phyloP scores from a whole-genome alignment of 306 rosid genomes.

The Herpetospermum pedunculosum region DNA sequence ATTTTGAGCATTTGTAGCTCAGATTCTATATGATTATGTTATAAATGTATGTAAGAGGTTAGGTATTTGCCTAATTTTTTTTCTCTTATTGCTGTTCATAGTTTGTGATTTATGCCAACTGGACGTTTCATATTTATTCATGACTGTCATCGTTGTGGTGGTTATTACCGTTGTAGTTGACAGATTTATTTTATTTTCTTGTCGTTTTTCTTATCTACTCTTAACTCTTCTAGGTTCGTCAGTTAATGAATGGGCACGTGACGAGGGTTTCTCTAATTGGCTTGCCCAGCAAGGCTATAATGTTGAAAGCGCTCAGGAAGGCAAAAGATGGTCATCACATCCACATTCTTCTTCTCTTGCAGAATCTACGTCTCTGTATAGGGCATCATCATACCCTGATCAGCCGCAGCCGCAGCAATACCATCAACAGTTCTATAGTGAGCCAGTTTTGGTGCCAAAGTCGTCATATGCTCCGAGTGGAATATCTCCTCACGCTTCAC shows the following conservation, averaged over 20 bases:
- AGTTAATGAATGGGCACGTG: slow-evolving; percentile 50
- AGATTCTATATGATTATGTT: not conserved
- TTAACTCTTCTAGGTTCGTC: slow-evolving; percentile 40
- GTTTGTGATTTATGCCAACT: not conserved
- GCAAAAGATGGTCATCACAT: slow-evolving; percentile 59
- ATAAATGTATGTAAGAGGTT: not conserved
- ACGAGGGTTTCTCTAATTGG: slow-evolving; percentile 34
- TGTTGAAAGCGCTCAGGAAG: slow-evolving; percentile 31
- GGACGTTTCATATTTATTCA: not conserved
- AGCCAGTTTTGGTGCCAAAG: slow-evolving; percentile 50
- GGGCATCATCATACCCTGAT: slow-evolving; percentile 88
- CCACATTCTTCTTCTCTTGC: slow-evolving; percentile 35
- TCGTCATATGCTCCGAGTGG: slow-evolving; percentile 44
- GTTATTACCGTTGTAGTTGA: not conserved
- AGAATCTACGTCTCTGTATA: slow-evolving; percentile 53
- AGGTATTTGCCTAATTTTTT: not conserved
- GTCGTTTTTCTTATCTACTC: not conserved
- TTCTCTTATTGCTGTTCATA: not conserved
- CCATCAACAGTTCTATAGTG: slow-evolving; percentile 51
- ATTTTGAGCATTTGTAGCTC: not conserved
- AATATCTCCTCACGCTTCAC: slow-evolving; percentile 39
- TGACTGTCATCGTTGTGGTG: not conserved
- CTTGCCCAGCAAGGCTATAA: slow-evolving; percentile 34
- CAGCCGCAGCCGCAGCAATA: slow-evolving; percentile 58
- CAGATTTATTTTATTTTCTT: not conserved